Percentiles rank a stretch among this genome's conserved stretches.
Evolutionary conservation across 768 basidiomycete species (phyloP).

Genomic region (Leccinum broughii): DNA sequence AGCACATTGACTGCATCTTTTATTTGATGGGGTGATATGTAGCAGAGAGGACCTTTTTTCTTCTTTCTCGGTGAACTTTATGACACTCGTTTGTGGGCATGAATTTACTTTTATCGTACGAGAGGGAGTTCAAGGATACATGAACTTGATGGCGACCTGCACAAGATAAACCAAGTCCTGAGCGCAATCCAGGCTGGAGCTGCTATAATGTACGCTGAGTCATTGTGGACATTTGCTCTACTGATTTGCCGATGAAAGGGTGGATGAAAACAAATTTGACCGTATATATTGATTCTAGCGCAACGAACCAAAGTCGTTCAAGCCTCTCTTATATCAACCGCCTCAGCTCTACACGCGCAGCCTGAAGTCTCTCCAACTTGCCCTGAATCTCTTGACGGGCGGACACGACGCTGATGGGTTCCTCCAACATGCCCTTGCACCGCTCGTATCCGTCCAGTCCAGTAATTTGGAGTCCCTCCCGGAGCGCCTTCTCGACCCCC

Average conservation of each 20-base stretch:
- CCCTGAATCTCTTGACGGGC: slow-evolving; percentile 49
- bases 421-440: slow-evolving; percentile 53
- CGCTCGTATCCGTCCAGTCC: slow-evolving; percentile 45
- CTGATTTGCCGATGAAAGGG: neutral
- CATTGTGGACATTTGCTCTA: neutral
- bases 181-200: neutral
- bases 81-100: neutral
- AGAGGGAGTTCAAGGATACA: neutral
- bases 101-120: neutral
- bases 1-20: slow-evolving; percentile 24
- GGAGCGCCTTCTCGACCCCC: slow-evolving; percentile 43
- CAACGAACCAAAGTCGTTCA: neutral
- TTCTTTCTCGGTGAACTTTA: neutral
- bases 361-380: slow-evolving; percentile 50
- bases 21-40: neutral
- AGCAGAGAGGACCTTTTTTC: neutral
- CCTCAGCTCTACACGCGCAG: slow-evolving; percentile 43
- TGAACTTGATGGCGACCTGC: neutral
- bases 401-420: slow-evolving; percentile 45
- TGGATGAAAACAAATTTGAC: neutral
- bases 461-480: slow-evolving; percentile 51
- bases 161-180: too few species aligned
- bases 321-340: slow-evolving; percentile 17
- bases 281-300: neutral
- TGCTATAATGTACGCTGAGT: neutral